A percentile compares a stretch with the other conserved stretches of the same genome.
phyloP scores from a whole-genome alignment of 306 rosid species.

The Trifolium subterraneum region DNA sequence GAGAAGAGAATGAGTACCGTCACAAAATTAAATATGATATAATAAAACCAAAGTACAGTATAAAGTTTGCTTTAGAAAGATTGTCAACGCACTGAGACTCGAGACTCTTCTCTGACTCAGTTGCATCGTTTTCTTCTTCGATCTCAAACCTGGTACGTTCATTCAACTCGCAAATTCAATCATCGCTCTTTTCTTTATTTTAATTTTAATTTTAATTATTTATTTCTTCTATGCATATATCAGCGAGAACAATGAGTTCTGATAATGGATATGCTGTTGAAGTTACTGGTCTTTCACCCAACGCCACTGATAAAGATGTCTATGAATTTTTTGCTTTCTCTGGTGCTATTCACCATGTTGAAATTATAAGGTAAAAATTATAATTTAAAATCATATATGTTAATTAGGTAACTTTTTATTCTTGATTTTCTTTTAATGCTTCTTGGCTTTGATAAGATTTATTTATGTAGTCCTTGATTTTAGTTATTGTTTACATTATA shows the following conservation, averaged over 20 bases:
- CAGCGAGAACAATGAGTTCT: constrained; percentile 49
- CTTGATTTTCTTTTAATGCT: not conserved
- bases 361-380: constrained; percentile 61
- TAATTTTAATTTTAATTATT: not conserved
- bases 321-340: constrained; percentile 81
- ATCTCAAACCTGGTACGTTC: constrained; percentile 27
- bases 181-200: too few relatives aligned
- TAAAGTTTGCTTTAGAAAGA: too few relatives aligned
- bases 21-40: too few relatives aligned
- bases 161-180: not conserved
- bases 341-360: constrained; percentile 71
- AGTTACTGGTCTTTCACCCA: constrained; percentile 82
- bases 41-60: too few relatives aligned
- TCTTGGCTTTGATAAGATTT: not conserved
- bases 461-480: constrained; percentile 22
- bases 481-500: not conserved
- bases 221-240: not conserved
- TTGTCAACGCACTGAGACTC: not conserved
- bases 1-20: too few relatives aligned
- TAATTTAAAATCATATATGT: not conserved
- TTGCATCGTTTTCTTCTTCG: constrained; percentile 9
- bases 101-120: not conserved
- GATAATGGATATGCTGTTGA: constrained; percentile 76
- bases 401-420: not conserved
- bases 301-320: constrained; percentile 75